phyloP scores from a whole-genome alignment of 164 flowering plant species.

The Magnolia officinalis region DNA sequence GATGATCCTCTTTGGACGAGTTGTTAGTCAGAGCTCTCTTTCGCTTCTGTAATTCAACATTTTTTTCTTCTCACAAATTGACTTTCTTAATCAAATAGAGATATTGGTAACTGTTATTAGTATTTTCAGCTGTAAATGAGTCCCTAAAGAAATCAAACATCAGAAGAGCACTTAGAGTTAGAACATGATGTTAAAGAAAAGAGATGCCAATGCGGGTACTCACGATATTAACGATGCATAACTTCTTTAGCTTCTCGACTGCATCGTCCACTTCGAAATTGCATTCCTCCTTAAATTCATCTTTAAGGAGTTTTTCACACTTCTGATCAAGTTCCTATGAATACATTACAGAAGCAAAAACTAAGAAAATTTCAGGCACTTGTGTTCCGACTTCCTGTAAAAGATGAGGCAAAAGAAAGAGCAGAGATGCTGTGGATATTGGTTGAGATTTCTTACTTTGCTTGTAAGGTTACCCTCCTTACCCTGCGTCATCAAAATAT shows the following conservation, averaged over 20 bases:
- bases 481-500: conserved; percentile 75
- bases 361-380: background rate
- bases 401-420: too few species aligned
- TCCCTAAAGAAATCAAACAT: background rate
- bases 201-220: conserved; percentile 22
- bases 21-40: too few species aligned
- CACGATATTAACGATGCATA: conserved; percentile 79
- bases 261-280: conserved; percentile 95
- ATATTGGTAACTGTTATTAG: too few species aligned
- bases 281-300: conserved; percentile 61
- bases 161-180: background rate
- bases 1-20: too few species aligned
- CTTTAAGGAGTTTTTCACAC: conserved; percentile 67
- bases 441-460: conserved; percentile 29
- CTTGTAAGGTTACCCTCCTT: conserved; percentile 69
- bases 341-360: conserved; percentile 3
- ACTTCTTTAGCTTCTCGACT: conserved; percentile 72
- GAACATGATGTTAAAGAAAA: background rate
- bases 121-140: background rate
- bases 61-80: too few species aligned
- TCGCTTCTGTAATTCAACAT: too few species aligned
- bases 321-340: conserved; percentile 55
- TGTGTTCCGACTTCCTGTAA: background rate
- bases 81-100: too few species aligned
- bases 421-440: background rate